Base-by-base conservation (phyloP, 495 filamentous ascomycete species). In the Xylaria castorea region DNA sequence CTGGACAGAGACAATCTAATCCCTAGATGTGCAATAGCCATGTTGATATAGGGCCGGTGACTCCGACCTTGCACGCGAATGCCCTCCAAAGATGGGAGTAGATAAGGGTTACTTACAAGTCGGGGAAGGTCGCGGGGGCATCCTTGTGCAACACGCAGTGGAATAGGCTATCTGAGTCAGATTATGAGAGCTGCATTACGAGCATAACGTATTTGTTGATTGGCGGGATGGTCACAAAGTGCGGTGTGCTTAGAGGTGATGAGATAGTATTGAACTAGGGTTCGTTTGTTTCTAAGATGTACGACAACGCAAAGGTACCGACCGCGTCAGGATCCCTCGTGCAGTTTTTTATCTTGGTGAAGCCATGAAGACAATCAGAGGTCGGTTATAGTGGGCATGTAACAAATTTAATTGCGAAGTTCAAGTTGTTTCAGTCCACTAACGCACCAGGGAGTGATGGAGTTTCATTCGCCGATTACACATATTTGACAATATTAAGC, bases 161-260 rank as follows among this genome's bases (percentile, higher is more conserved):
- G 14, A 46, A 74, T 73, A 73, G 72, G 72, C 72, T 77, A 78
- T 78, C 77, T 79, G 75, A 79, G 66, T 79, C 73, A 79, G 75
- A 79, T 71, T 32, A 51, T 25, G 55, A 73, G 30, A 64, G 11
- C 44, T 55, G 57, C 53, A 25, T 22, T 11, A n/a, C 6, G 27
- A 36, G 36, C 22, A 32, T 61, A 40, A 30, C 14, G 11, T 46
- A 46, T 16, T 5, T 65, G 46, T 55, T 65, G 48, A 71, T 71
- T 71, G 69, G 69, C 61, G 34, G 30, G 25, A 65, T 46, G 60
- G 44, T 57, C 18, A 42, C 44, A 71, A 71, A 71, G 60, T 71
- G 69, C 69, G 69, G 69, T 71, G 69, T 71, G 60, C 48, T 53
- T 9, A 5, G 67, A 61, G 25, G 53, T 61, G 67, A 69, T 9